Evolutionary conservation across 768 basidiomycete genomes (phyloP).

Genomic region (Pleurotus eryngii): DNA sequence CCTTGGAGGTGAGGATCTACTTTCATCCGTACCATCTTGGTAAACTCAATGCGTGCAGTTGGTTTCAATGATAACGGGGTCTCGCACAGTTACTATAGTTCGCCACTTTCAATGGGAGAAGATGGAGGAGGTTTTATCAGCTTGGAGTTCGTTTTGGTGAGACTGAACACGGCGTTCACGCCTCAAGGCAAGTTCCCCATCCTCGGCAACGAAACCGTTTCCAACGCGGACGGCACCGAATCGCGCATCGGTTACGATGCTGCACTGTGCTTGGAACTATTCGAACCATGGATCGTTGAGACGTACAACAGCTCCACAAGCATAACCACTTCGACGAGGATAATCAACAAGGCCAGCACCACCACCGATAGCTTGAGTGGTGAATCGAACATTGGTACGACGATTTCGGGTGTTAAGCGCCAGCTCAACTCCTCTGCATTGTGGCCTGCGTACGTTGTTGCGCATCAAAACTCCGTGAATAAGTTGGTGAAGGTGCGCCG

Average conservation of each 20-base stretch:
- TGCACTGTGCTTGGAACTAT: slow-evolving; percentile 12
- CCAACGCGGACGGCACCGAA: neutral
- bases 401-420: slow-evolving; percentile 18
- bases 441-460: slow-evolving; percentile 23
- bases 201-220: slow-evolving; percentile 6
- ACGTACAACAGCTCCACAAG: slow-evolving; percentile 22
- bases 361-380: slow-evolving; percentile 19
- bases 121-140: slow-evolving; percentile 17
- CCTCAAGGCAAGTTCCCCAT: slow-evolving; percentile 17
- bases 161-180: slow-evolving; percentile 18
- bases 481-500: slow-evolving; percentile 29
- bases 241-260: slow-evolving; percentile 13
- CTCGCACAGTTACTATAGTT: slow-evolving; percentile 23
- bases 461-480: slow-evolving; percentile 36
- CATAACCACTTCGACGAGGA: slow-evolving; percentile 23
- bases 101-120: slow-evolving; percentile 14
- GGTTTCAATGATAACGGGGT: slow-evolving; percentile 34
- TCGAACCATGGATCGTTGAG: slow-evolving; percentile 13
- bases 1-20: slow-evolving; percentile 19
- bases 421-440: slow-evolving; percentile 27
- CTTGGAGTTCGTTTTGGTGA: slow-evolving; percentile 17
- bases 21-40: neutral
- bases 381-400: slow-evolving; percentile 20
- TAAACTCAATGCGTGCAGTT: slow-evolving; percentile 15
- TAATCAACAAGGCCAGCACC: slow-evolving; percentile 27